Base-by-base conservation (phyloP, 176 grass and related monocot species). In the Themeda triandra region DNA sequence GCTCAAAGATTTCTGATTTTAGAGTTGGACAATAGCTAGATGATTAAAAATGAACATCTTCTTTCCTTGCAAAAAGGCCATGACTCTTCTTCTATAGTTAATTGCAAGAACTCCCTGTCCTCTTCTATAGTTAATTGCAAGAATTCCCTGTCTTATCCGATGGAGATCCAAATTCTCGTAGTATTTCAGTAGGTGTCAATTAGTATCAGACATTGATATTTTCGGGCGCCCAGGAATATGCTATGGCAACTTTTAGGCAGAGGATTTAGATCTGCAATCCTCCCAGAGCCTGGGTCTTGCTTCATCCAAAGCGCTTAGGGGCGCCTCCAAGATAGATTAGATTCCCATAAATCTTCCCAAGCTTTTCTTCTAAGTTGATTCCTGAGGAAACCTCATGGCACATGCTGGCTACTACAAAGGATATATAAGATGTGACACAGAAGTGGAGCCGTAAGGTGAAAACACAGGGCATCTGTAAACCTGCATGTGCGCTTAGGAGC, bases 401-500 rank as follows among this genome's bases (percentile, higher is more conserved):
- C 14, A 49, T 49, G 46, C 15, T 49, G 15, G 46, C 60, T 45
- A 33, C 18, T 45, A 45, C 8, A 8, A 4, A 14, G 1, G 3
- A 1, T 1, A 45, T 45, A 13, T 48, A 5, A 12, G 45, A 48
- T 48, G 45, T 48, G 45, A 15, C 44, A 49, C 48, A 54, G 45
- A 48, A 17, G 45, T 48, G 45, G 14, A 17, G 45, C 46, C 46
- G 46, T 49, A 49, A 49, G 15, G 14, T 49, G 46, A 49, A 18
- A 49, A 15, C 3, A 49, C 46, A 49, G 5, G 45, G 45, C 45
- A 14, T 48, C 13, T 48, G 4, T 48, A 48, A 48, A 48, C 46
- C 17, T 49, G 46, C 46, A 49, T 86, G 88, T 68, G 83, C 65
- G 58, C 84, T 25, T 42, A n/a, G n/a, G n/a, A n/a, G n/a, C n/a